Base-by-base conservation (phyloP, 176 grass and related monocot genomes). In the Ampelocalamus luodianensis region DNA sequence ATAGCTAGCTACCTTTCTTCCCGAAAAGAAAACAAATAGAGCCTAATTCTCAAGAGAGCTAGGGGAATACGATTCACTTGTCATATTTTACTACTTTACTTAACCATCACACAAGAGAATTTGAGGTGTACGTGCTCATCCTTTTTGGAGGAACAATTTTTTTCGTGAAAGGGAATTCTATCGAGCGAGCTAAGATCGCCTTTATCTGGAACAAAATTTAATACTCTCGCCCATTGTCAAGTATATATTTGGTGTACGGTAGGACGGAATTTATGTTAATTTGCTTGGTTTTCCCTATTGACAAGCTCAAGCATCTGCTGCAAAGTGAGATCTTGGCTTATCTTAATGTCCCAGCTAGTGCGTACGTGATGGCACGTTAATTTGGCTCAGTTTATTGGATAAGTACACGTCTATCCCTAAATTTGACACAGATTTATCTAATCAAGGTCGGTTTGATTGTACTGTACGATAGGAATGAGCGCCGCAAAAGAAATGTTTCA, bases 211-310 rank as follows among this genome's bases (percentile, higher is more conserved):
- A 82, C 38, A 54, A 86, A 79, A 83, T 55, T 55, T 3, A 67
- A 87, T 87, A 61, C 67, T 50, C 67, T 50, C 55, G 17, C 23
- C 87, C 84, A 43, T 67, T 90, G 84, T 87, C 79, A 90, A 90
- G 88, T 87, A 87, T 87, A 90, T 87, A 87, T 87, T 87, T 90
- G 48, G 59, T 74, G 84, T 90, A 90, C 89, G 79, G 79, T 74
- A 83, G 79, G 55, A 48, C 39, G 45, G 8, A 77, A 82, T 82
- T 86, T 50, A 66, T 77, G 36, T 65, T 71, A 38, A 17, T 8
- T 16, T 65, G 10, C 44, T 27, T 40, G 24, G 76, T 85, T 78
- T 85, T 80, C 10, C 4, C 26, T 82, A 62, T 26, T 78, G 45
- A 38, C 88, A 78, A 86, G 83, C 83, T 90, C 66, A 27, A 90